Conservation (phyloP, 495 filamentous ascomycete species). For the Aspergillus diversus region DNA sequence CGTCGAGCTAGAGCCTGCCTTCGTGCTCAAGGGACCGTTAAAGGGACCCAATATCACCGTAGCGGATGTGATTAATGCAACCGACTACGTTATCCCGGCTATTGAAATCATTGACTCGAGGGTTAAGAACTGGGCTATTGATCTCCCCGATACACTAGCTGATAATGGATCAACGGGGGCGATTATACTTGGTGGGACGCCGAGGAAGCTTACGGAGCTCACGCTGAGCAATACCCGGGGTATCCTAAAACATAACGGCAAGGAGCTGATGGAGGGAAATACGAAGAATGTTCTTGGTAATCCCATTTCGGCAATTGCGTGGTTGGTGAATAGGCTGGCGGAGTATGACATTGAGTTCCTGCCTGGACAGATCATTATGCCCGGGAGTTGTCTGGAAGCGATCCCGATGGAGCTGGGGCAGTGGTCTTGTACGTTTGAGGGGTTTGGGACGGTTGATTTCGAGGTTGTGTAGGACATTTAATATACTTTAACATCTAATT, state of each 20-base stretch:
- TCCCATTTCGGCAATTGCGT: conserved; percentile 26
- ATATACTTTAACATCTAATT: not conserved
- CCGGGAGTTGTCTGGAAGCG: conserved; percentile 29
- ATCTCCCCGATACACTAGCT: conserved; percentile 28
- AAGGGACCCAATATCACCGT: conserved; percentile 27
- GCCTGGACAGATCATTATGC: conserved; percentile 25
- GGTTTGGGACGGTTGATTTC: conserved; percentile 28
- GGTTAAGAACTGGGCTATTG: conserved; percentile 30
- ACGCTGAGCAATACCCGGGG: conserved; percentile 26
- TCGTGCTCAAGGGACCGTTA: conserved; percentile 22
- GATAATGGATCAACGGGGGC: conserved; percentile 28
- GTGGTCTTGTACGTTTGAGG: conserved; percentile 28
- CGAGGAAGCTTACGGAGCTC: conserved; percentile 23
- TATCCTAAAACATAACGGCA: conserved; percentile 23
- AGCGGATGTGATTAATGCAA: conserved; percentile 28
- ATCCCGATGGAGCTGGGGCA: conserved; percentile 23
- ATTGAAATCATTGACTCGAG: conserved; percentile 32
- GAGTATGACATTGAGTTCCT: conserved; percentile 27
- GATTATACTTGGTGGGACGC: conserved; percentile 28
- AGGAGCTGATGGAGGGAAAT: conserved; percentile 28
- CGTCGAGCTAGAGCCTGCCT: conserved; percentile 29
- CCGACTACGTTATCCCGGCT: conserved; percentile 29
- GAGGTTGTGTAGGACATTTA: conserved; percentile 28
- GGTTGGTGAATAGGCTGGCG: conserved; percentile 26
- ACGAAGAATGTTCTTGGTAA: conserved; percentile 29